Conservation (phyloP, 1,284 basidiomycete genomes). For the Ustilago cynodontis region DNA sequence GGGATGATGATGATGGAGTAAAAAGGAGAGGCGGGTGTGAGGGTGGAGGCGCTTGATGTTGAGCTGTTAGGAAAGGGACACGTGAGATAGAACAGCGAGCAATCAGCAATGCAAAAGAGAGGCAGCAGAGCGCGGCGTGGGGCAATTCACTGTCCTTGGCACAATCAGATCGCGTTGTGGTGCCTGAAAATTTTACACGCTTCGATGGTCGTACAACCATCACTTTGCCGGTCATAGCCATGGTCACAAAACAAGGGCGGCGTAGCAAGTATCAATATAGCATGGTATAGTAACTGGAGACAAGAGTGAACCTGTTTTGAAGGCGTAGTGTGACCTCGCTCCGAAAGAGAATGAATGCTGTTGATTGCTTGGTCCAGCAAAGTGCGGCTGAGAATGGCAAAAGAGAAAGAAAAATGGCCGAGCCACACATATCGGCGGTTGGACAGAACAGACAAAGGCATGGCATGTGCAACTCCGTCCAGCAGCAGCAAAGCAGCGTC, state of each 20-base stretch:
- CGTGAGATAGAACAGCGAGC: slow-evolving; percentile 2
- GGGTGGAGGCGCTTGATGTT: background rate
- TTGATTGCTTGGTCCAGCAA: too few relatives aligned
- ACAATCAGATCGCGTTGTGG: background rate
- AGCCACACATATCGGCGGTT: background rate
- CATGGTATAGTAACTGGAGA: too few relatives aligned
- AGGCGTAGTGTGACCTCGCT: too few relatives aligned
- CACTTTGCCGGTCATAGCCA: background rate
- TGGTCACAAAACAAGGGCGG: background rate
- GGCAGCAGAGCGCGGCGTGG: background rate
- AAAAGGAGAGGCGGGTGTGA: background rate
- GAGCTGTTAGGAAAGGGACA: background rate
- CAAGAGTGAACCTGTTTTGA: too few relatives aligned
- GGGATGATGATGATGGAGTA: background rate
- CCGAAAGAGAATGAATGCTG: background rate
- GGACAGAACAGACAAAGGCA: background rate
- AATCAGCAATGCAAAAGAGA: background rate
- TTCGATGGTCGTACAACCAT: background rate
- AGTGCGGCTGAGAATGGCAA: too few relatives aligned
- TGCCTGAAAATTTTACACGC: background rate
- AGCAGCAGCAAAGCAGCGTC: slow-evolving; percentile 16
- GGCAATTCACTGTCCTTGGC: background rate
- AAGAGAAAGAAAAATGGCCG: too few relatives aligned
- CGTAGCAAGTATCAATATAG: too few relatives aligned
- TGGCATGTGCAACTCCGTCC: background rate